These are phyloP conservation scores for Phtheirospermum japonicum DNA, from an alignment of 257 asterid species.

Conservation along the genomic window DNA sequence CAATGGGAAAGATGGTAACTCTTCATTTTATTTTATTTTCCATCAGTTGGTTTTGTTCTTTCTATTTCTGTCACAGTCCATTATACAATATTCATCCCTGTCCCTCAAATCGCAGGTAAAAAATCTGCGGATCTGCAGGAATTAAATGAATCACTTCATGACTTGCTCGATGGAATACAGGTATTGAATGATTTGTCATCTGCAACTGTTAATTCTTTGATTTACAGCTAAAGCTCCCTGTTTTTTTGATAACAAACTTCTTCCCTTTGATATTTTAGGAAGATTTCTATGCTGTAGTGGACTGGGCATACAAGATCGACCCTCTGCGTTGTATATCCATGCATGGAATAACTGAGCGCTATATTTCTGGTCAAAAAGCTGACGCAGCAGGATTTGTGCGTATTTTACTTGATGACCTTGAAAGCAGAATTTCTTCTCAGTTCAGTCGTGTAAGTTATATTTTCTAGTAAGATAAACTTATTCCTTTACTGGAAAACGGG, in stretches of 20 bases:
- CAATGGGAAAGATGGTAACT: slow-evolving; percentile 64
- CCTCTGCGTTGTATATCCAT: slow-evolving; percentile 97
- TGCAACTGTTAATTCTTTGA: slow-evolving; percentile 25
- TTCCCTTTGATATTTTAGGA: slow-evolving; percentile 51
- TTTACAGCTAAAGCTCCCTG: slow-evolving; percentile 21
- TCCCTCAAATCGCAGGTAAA: slow-evolving; percentile 47
- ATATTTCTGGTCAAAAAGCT: slow-evolving; percentile 97
- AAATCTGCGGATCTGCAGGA: slow-evolving; percentile 76
- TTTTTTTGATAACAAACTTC: slow-evolving; percentile 13
- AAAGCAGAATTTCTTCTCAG: slow-evolving; percentile 75
- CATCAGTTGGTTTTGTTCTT: not conserved
- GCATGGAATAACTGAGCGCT: slow-evolving; percentile 97
- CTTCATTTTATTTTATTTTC: slow-evolving; percentile 19
- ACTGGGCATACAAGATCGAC: slow-evolving; percentile 98
- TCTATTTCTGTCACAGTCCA: slow-evolving; percentile 24
- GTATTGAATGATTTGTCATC: slow-evolving; percentile 35
- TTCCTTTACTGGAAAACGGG: slow-evolving; percentile 11
- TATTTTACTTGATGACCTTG: slow-evolving; percentile 91
- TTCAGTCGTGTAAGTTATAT: slow-evolving; percentile 73
- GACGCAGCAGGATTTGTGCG: slow-evolving; percentile 99
- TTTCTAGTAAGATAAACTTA: slow-evolving; percentile 13
- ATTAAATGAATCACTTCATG: slow-evolving; percentile 82
- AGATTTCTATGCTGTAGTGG: slow-evolving; percentile 98
- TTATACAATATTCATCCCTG: slow-evolving; percentile 19
- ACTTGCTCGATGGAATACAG: slow-evolving; percentile 97